A percentile compares a stretch with the other conserved stretches of the same genome.
phyloP scores from a whole-genome alignment of 257 asterid species.

The Salvia hispanica region DNA sequence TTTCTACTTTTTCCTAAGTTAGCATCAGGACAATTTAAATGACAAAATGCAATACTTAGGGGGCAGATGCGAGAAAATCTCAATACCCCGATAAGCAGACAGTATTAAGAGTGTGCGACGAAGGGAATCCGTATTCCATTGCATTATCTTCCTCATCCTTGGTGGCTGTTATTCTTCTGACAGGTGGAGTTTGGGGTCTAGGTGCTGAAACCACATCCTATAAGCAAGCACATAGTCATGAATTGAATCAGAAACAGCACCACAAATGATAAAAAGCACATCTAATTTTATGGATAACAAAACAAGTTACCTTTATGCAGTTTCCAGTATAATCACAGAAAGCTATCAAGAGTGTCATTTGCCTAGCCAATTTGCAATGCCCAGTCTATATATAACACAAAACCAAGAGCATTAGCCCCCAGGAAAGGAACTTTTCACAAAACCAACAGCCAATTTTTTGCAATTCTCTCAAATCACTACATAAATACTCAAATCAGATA shows the following conservation, averaged over 20 bases:
- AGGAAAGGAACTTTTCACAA: background rate
- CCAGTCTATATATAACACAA: slow-evolving; percentile 62
- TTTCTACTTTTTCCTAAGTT: background rate
- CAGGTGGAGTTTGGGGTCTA: slow-evolving; percentile 74
- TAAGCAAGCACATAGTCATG: slow-evolving; percentile 29
- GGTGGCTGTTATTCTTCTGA: slow-evolving; percentile 79
- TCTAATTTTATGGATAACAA: slow-evolving; percentile 2
- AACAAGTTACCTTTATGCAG: slow-evolving; percentile 52
- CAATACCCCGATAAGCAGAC: slow-evolving; percentile 90
- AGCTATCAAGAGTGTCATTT: slow-evolving; percentile 90
- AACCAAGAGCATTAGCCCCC: slow-evolving; percentile 16
- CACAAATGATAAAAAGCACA: slow-evolving; percentile 4
- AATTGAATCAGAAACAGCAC: slow-evolving; percentile 7
- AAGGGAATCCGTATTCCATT: slow-evolving; percentile 92
- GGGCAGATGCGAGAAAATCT: slow-evolving; percentile 4
- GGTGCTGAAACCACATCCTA: slow-evolving; percentile 96
- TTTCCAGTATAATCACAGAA: slow-evolving; percentile 90
- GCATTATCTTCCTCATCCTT: slow-evolving; percentile 89
- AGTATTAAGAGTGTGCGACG: slow-evolving; percentile 96
- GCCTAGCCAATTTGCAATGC: slow-evolving; percentile 92
- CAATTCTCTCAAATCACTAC: slow-evolving; percentile 7
- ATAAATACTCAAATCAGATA: background rate
- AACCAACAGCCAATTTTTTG: background rate
- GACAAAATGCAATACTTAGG: background rate
- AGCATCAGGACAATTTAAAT: background rate